A percentile compares a stretch with the other conserved stretches of the same genome.
Evolutionary conservation across 306 rosid genomes (phyloP).

Genomic region (Medicago arabica): DNA sequence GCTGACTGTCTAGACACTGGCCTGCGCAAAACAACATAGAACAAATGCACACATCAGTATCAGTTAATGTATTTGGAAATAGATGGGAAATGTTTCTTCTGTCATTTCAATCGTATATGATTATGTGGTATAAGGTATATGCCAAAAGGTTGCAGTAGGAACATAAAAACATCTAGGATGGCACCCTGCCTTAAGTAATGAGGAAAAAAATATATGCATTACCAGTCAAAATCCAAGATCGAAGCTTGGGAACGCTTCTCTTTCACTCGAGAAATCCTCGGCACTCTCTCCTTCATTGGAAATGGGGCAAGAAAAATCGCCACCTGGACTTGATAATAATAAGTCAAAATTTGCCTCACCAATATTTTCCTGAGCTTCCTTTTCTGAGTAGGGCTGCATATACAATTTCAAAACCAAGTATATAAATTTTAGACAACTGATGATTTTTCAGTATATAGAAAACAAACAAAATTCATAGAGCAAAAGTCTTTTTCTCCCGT

Average conservation of each 20-base stretch:
- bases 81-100: conserved; percentile 4
- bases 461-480: conserved; percentile 28
- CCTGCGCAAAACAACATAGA: conserved; percentile 11
- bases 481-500: conserved; percentile 13
- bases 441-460: conserved; percentile 25
- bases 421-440: conserved; percentile 30
- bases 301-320: conserved; percentile 36
- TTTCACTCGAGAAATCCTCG: conserved; percentile 47
- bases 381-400: conserved; percentile 47
- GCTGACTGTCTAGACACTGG: neutral
- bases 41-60: conserved; percentile 22
- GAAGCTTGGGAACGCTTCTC: conserved; percentile 63
- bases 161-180: neutral
- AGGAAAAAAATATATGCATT: conserved; percentile 22
- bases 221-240: conserved; percentile 74
- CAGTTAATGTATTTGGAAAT: conserved; percentile 7
- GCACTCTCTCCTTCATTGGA: conserved; percentile 40
- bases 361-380: conserved; percentile 45
- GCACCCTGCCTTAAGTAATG: neutral
- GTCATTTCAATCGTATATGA: conserved; percentile 17
- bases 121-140: conserved; percentile 1
- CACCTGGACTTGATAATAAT: conserved; percentile 33
- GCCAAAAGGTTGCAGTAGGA: conserved; percentile 7
- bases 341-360: conserved; percentile 41
- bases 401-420: conserved; percentile 30